Evolutionary conservation across 257 asterid genomes (phyloP), one percentile per base, ranked within the genome.

Genomic region (Forsythia viridissima): DNA sequence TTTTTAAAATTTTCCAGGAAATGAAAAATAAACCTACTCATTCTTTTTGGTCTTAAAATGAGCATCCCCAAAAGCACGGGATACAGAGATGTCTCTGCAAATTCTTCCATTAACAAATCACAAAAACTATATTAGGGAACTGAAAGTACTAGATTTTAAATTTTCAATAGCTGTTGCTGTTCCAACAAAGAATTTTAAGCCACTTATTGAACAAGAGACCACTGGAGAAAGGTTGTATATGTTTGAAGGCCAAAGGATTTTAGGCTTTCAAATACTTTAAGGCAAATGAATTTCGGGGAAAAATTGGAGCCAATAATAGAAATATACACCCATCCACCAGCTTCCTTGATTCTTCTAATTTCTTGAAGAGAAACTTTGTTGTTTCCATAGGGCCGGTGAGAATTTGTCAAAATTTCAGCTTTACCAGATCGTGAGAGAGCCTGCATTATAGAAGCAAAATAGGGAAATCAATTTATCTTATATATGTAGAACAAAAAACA

Each of bases 311-410:
- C 39, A n/a, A 77, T 80, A 63, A 75, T 5, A 74, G 79, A 55
- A 70, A 81, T 77, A 86, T 97, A 76, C 82, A 95, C 98, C 99
- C 98, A 96, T 87, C 99, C 99, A 77, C 99, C 99, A 34, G 98
- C 94, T 81, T 91, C 95, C 76, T 57, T 80, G 52, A 96, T 89
- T 74, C 98, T 84, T 85, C 89, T 93, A 82, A 96, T 89, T 86
- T 96, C 98, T 77, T 91, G 85, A 40, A 90, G 86, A 34, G 96
- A 85, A 70, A 77, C 85, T 81, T 83, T 82, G 80, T 85, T 90
- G 75, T 77, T 90, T 40, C 98, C 99, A 77, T 92, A 93, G 8
- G 99, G 99, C 77, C 98, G 87, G 80, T 96, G 99, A 74, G 99
- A 82, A 79, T 86, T 88, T 65, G 97, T 96, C 82, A 92, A 76